Base-by-base conservation (phyloP, 1,284 basidiomycete species). In the Apiotrichum veenhuisii region DNA sequence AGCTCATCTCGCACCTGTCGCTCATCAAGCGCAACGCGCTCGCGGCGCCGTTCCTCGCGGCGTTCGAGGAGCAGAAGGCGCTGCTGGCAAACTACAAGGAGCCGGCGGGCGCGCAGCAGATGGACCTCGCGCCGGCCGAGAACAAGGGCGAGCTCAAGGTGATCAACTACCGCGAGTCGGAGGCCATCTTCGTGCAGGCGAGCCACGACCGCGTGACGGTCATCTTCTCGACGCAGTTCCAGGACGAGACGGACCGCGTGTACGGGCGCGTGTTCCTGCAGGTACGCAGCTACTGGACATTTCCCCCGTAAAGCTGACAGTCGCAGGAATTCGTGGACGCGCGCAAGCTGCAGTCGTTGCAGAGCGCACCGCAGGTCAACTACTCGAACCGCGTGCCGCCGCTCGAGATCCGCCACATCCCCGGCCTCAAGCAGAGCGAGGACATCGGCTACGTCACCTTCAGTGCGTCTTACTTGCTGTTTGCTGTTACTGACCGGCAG, bases 371-470 rank as follows among this genome's bases (percentile, higher is more conserved):
- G 0, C 96, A 98, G 78, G 96, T 99, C 8, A 82, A 95, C n/a
- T 98, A 98, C 79, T 89, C 90, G 36, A 96, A 88, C 71, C 86
- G 92, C 50, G 93, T 97, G 50, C 93, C 96, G 22, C 96, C 96
- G 1, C 84, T 97, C 25, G 96, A 98, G 78, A 94, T 99, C 62
- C 85, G 94, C 40, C 86, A 91, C 68, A 79, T 97, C 1, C 82
- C 86, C 2, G 88, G 89, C 50, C 82, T 98, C 43, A 85, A 86
- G 64, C 83, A 84, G 68, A 84, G 87, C 9, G 96, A 98, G 64
- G 90, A 97, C 61, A 87, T 93, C 58, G 96, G 96, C 63, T 99
- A 98, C 74, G 93, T 99, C 33, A 99, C 96, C 4, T 99, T 99
- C 74, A 80, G 82, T 84, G 59, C 58, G 81, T 72, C 23, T 5